phyloP scores from a whole-genome alignment of 805 yeast genomes.

The Barnettozyma californica region DNA sequence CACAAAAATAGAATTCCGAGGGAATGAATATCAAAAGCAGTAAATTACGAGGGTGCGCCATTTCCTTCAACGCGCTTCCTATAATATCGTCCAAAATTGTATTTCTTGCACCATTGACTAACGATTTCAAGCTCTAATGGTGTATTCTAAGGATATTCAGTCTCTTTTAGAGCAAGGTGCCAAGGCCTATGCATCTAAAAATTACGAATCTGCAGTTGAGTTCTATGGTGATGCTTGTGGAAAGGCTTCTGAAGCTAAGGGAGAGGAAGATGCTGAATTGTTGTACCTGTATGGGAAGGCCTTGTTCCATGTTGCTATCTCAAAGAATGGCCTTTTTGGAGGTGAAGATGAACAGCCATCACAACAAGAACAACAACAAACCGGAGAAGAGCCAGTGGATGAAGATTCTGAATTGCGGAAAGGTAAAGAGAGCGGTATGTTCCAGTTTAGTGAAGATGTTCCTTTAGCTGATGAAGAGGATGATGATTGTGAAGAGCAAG shows the following conservation, averaged over 20 bases:
- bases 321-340: slow-evolving; percentile 73
- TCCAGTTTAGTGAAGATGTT: slow-evolving; percentile 34
- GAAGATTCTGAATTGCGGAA: slow-evolving; percentile 26
- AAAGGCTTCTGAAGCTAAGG: slow-evolving; percentile 39
- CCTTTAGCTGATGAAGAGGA: slow-evolving; percentile 32
- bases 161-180: slow-evolving; percentile 57
- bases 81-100: too few relatives aligned
- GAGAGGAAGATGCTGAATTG: slow-evolving; percentile 69
- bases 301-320: slow-evolving; percentile 69
- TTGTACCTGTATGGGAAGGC: slow-evolving; percentile 76
- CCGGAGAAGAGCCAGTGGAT: slow-evolving; percentile 8
- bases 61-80: too few relatives aligned
- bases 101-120: background rate
- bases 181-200: slow-evolving; percentile 54
- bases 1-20: background rate
- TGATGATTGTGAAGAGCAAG: slow-evolving; percentile 11
- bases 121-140: slow-evolving; percentile 1
- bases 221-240: slow-evolving; percentile 73
- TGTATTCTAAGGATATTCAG: slow-evolving; percentile 38
- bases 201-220: slow-evolving; percentile 65
- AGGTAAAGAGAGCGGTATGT: slow-evolving; percentile 18
- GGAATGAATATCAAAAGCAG: background rate
- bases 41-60: background rate
- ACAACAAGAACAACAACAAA: slow-evolving; percentile 12
- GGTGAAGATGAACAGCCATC: slow-evolving; percentile 29